phyloP scores from a whole-genome alignment of 805 yeast genomes.

The Kazachstania kunashirensis region DNA sequence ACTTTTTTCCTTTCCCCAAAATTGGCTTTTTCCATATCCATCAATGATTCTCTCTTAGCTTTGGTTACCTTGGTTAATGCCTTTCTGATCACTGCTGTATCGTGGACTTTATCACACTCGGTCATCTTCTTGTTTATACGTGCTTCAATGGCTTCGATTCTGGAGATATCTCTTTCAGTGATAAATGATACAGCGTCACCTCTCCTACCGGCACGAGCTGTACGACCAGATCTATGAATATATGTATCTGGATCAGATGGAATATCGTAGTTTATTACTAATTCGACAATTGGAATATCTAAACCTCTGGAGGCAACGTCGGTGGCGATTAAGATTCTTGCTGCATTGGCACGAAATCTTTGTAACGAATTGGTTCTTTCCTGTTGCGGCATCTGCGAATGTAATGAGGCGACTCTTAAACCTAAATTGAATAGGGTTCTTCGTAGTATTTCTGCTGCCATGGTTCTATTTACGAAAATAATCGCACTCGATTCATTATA shows the following conservation, averaged over 20 bases:
- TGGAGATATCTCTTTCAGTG: conserved; percentile 72
- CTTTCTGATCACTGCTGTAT: conserved; percentile 64
- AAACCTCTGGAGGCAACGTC: conserved; percentile 97
- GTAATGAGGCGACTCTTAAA: conserved; percentile 77
- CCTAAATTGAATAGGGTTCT: conserved; percentile 66
- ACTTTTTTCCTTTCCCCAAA: conserved; percentile 67
- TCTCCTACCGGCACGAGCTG: conserved; percentile 91
- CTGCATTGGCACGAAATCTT: conserved; percentile 89
- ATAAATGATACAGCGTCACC: conserved; percentile 81
- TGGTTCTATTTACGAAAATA: conserved; percentile 84
- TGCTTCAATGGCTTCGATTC: conserved; percentile 79
- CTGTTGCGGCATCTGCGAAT: conserved; percentile 87
- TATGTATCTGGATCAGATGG: conserved; percentile 96
- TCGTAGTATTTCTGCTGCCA: conserved; percentile 79
- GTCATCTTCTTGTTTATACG: conserved; percentile 73
- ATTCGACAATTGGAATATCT: conserved; percentile 86
- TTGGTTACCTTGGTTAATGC: conserved; percentile 60
- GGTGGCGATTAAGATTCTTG: conserved; percentile 85
- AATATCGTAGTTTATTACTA: conserved; percentile 84
- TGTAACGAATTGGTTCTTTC: conserved; percentile 89
- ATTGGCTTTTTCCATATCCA: conserved; percentile 88
- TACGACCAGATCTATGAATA: conserved; percentile 95
- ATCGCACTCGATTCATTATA: conserved; percentile 63
- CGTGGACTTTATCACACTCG: conserved; percentile 61
- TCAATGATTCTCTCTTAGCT: conserved; percentile 81